Evolutionary conservation across 208 protist species (phyloP), one percentile per base, ranked within the genome.

Genomic region (Paratrypanosoma confusum): DNA sequence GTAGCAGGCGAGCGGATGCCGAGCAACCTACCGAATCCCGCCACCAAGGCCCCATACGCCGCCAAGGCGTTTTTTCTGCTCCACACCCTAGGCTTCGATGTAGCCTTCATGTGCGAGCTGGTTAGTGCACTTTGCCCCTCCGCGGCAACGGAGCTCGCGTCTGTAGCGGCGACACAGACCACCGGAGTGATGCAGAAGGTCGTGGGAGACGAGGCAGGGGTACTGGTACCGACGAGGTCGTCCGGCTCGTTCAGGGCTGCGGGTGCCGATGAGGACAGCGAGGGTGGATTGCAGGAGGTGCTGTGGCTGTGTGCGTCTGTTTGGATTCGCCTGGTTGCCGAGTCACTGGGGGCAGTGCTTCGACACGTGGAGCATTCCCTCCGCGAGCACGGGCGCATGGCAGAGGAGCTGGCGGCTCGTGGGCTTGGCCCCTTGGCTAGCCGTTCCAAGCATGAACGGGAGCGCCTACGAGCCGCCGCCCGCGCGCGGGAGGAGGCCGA

Each of bases 21-120:
- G 7, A 37, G 50, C 13, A 57, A 61, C 33, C 62, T 92, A 44
- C 83, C 83, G 21, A 86, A 85, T 54, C 27, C 75, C 10, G 63
- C 56, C 33, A 84, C 63, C 48, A 57, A 71, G 23, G 78, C 71
- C 3, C 42, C 57, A 20, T 85, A 83, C 53, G 69, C 73, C 20
- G 49, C 66, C 27, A 87, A 85, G 63, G 88, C 80, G 49, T 51
- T 86, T 14, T 92, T 86, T 39, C 57, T 92, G 5, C 76, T 65
- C 34, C 65, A 84, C 42, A 85, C 79, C 13, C 52, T 92, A 8
- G 47, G 55, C 7, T 24, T 88, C 3, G 67, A 75, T 35, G 63
- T 60, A 32, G 28, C 26, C 3, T 29, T 62, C 14, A 50, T 88
- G 69, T 21, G 13, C 23, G 49, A 39, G 16, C 49, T 78, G 45